Conservation (phyloP, 768 basidiomycete genomes). For the Kwoniella shandongensis region DNA sequence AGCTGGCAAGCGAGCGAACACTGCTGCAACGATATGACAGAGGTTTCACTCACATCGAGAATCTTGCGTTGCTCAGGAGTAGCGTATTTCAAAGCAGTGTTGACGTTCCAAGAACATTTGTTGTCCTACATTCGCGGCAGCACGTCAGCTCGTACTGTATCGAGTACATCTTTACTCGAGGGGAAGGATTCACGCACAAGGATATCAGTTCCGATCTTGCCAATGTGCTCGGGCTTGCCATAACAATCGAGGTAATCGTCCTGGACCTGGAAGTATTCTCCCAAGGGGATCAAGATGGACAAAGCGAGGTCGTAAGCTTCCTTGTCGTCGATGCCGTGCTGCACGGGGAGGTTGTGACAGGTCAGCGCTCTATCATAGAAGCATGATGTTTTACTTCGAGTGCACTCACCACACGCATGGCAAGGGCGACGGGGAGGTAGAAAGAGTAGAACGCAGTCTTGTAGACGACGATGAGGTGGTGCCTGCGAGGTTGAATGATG, state of each 20-base stretch:
- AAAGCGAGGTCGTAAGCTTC: constrained; percentile 71
- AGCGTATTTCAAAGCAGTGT: constrained; percentile 67
- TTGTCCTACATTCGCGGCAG: constrained; percentile 64
- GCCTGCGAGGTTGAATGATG: constrained; percentile 57
- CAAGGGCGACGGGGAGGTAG: constrained; percentile 95
- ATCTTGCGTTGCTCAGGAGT: constrained; percentile 56
- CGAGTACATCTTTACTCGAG: neutral
- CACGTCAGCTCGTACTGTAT: neutral
- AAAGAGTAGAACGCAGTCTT: constrained; percentile 98
- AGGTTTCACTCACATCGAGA: constrained; percentile 55
- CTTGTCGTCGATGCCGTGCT: constrained; percentile 56
- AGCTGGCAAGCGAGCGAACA: too few species aligned
- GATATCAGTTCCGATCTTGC: constrained; percentile 97
- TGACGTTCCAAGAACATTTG: constrained; percentile 97
- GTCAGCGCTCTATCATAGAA: neutral
- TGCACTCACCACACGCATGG: constrained; percentile 67
- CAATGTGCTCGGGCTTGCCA: constrained; percentile 83
- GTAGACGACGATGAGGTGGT: constrained; percentile 89
- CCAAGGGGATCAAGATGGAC: constrained; percentile 82
- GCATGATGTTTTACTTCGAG: too few species aligned
- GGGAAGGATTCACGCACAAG: constrained; percentile 53
- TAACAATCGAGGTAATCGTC: constrained; percentile 96
- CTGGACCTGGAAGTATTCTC: constrained; percentile 98
- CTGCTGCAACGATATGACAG: too few species aligned
- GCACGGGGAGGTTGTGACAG: neutral